A percentile compares a stretch with the other conserved stretches of the same genome.
phyloP scores from a whole-genome alignment of 495 filamentous ascomycete genomes.

The Daldinia vernicosa region DNA sequence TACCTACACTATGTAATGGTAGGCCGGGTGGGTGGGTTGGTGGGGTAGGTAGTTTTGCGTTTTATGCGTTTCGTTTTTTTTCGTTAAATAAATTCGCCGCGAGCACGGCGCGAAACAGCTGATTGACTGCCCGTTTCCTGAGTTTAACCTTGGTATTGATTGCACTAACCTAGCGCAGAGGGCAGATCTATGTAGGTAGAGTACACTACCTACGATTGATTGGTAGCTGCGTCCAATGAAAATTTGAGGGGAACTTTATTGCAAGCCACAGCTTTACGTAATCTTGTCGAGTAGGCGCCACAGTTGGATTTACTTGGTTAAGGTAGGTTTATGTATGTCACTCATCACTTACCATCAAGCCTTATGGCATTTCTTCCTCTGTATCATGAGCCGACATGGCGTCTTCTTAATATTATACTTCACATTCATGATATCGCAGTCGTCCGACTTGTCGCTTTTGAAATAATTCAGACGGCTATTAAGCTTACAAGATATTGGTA shows the following conservation, averaged over 20 bases:
- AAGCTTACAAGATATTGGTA: no score
- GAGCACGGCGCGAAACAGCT: constrained; percentile 17
- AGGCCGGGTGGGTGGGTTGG: constrained; percentile 21
- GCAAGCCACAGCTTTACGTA: background rate
- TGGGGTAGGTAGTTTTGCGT: constrained; percentile 27
- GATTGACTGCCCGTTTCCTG: background rate
- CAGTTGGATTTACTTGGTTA: background rate
- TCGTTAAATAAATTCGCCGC: background rate
- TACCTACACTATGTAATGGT: constrained; percentile 3
- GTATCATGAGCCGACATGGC: no score
- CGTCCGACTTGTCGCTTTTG: no score
- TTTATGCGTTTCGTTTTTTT: constrained; percentile 5
- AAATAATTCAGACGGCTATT: no score
- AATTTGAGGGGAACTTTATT: background rate
- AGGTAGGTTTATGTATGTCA: no score
- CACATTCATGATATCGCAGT: no score
- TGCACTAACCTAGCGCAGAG: background rate
- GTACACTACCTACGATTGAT: no score
- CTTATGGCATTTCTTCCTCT: no score
- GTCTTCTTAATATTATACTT: no score
- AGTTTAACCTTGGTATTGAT: no score
- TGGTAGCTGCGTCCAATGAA: background rate
- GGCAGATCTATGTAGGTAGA: background rate
- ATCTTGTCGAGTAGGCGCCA: background rate
- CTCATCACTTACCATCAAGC: no score